phyloP scores from a whole-genome alignment of 768 basidiomycete species.

The Russula sp. region DNA sequence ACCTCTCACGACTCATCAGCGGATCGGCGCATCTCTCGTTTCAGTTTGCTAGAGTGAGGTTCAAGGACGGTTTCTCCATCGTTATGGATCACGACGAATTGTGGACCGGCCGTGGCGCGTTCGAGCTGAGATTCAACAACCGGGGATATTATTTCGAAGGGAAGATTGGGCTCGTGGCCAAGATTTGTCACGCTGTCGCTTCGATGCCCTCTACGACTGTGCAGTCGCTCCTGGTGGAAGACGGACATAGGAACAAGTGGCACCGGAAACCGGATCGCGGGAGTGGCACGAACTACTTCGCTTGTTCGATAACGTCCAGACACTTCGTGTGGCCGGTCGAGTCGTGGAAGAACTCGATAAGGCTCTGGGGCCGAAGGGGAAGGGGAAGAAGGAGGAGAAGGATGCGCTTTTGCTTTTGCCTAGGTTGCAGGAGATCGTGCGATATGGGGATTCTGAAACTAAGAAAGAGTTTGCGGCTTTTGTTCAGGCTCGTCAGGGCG shows the following conservation, averaged over 20 bases:
- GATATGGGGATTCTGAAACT: neutral
- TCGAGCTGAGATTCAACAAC: neutral
- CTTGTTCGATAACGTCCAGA: neutral
- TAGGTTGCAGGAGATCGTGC: constrained; percentile 6
- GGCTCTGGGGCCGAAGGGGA: neutral
- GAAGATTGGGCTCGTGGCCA: neutral
- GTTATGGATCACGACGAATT: constrained; percentile 8
- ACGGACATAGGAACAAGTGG: neutral
- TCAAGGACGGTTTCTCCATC: constrained; percentile 1
- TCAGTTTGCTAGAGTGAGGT: neutral
- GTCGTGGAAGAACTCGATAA: neutral
- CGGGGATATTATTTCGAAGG: neutral
- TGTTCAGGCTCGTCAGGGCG: neutral
- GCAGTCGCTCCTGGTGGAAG: neutral
- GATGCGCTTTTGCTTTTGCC: neutral
- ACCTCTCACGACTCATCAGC: neutral
- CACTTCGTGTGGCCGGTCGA: neutral
- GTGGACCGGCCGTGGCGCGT: constrained; percentile 10
- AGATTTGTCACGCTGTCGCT: neutral
- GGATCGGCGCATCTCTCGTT: neutral
- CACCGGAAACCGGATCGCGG: fast-evolving
- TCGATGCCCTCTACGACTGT: constrained; percentile 2
- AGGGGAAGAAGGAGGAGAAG: too few species aligned
- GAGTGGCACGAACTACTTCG: neutral
- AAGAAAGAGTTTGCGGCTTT: neutral